Evolutionary conservation across 2,329 filamentous ascomycete genomes (phyloP).

Genomic region (Dactylellina haptotyla): DNA sequence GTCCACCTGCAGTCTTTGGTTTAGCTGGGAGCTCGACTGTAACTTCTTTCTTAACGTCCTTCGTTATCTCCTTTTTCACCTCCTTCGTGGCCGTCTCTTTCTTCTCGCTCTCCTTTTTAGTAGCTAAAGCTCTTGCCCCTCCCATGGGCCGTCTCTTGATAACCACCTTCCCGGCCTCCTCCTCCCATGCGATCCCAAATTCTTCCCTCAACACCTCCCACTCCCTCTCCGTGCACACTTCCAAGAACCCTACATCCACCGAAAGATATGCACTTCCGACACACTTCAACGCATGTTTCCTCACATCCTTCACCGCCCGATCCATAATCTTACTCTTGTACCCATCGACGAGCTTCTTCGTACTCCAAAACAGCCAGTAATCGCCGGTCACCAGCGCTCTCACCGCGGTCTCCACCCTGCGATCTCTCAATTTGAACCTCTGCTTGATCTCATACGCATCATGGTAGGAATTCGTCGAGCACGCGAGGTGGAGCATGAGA

Average conservation of each 20-base stretch:
- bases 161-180: conserved; percentile 73
- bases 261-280: conserved; percentile 82
- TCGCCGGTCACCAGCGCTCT: conserved; percentile 80
- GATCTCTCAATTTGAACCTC: conserved; percentile 71
- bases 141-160: conserved; percentile 75
- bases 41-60: conserved; percentile 15
- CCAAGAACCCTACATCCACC: conserved; percentile 75
- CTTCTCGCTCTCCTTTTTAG: conserved; percentile 31
- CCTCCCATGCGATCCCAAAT: conserved; percentile 85
- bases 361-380: conserved; percentile 79
- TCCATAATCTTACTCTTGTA: conserved; percentile 82
- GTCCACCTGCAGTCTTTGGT: conserved; percentile 10
- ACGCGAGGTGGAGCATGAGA: conserved; percentile 86
- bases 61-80: conserved; percentile 7
- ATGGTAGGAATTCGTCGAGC: conserved; percentile 78
- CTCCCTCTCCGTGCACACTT: conserved; percentile 72
- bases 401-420: conserved; percentile 75
- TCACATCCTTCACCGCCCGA: conserved; percentile 78
- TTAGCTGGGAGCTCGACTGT: not conserved
- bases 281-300: conserved; percentile 83
- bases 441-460: conserved; percentile 76
- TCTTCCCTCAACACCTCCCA: conserved; percentile 77
- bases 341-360: conserved; percentile 78
- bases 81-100: conserved; percentile 11
- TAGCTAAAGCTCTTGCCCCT: conserved; percentile 15